Conservation (phyloP, 257 asterid species). For the Forsythia viridissima region DNA sequence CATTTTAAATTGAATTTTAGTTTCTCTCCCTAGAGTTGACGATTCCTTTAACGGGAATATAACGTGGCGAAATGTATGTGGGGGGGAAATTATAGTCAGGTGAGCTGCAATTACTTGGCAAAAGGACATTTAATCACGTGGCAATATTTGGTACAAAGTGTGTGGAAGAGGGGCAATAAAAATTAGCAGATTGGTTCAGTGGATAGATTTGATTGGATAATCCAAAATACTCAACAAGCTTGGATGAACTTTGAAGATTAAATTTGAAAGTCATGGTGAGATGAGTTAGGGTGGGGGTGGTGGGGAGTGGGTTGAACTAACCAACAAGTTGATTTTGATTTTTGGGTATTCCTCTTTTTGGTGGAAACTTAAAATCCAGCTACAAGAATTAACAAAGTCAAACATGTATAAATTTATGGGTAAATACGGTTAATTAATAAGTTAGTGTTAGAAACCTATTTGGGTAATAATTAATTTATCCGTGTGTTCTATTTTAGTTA, state of each 20-base stretch:
- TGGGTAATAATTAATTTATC: no score
- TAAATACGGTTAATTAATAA: no score
- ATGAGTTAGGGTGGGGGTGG: background rate
- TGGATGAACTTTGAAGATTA: constrained; percentile 29
- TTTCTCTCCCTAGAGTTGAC: constrained; percentile 27
- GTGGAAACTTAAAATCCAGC: constrained; percentile 11
- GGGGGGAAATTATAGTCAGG: constrained; percentile 35
- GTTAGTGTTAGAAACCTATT: no score
- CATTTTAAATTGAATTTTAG: constrained; percentile 1
- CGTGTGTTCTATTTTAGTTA: no score
- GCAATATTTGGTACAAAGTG: background rate
- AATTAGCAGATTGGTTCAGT: constrained; percentile 27
- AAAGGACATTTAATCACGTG: constrained; percentile 32
- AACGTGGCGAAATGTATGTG: constrained; percentile 57
- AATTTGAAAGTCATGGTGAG: constrained; percentile 28
- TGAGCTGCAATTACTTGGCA: constrained; percentile 35
- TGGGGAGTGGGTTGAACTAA: constrained; percentile 38
- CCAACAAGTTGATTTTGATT: constrained; percentile 19
- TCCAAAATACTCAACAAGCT: constrained; percentile 18
- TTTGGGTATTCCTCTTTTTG: constrained; percentile 17
- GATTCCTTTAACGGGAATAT: constrained; percentile 55
- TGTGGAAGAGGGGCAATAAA: constrained; percentile 12
- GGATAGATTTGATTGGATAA: constrained; percentile 45
- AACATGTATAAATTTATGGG: background rate
- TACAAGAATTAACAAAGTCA: background rate